These are phyloP conservation scores for Vaccinium vitisidaea DNA, from an alignment of 148 eudicot species.

Conservation along the genomic window DNA sequence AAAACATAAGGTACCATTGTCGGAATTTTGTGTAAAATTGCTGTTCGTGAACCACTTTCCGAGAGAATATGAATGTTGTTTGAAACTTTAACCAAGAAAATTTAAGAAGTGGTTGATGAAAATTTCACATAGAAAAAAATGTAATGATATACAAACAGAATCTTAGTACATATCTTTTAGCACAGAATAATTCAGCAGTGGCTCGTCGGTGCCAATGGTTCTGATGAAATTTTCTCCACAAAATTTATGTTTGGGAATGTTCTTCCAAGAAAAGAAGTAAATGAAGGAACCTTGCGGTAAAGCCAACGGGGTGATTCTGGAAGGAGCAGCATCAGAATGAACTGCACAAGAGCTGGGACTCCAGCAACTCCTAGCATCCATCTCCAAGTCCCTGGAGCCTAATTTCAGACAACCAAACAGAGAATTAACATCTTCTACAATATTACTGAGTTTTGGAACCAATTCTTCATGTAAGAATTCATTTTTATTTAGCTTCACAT, in stretches of 20 bases:
- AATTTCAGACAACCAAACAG: not conserved
- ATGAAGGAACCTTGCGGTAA: constrained; percentile 52
- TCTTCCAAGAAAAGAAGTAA: not conserved
- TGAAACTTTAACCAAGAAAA: not conserved
- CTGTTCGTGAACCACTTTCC: not conserved
- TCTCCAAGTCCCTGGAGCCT: constrained; percentile 73
- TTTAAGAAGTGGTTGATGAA: not conserved
- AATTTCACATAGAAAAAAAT: not conserved
- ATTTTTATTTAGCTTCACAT: not conserved
- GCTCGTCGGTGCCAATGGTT: not conserved
- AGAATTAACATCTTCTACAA: not conserved
- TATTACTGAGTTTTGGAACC: not conserved
- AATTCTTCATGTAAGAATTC: not conserved
- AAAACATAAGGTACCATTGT: not conserved
- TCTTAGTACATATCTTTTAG: not conserved
- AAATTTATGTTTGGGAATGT: not conserved
- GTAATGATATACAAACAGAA: not conserved
- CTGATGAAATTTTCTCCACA: not conserved
- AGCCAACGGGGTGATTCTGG: constrained; percentile 91
- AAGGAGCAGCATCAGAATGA: constrained; percentile 53
- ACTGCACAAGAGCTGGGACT: constrained; percentile 63
- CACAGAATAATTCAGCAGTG: not conserved
- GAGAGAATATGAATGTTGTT: not conserved
- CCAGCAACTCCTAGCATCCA: constrained; percentile 89
- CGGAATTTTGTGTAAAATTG: not conserved